A percentile compares a stretch with the other conserved stretches of the same genome.
phyloP scores from a whole-genome alignment of 2,329 filamentous ascomycete genomes.

The Penicillium sp. region DNA sequence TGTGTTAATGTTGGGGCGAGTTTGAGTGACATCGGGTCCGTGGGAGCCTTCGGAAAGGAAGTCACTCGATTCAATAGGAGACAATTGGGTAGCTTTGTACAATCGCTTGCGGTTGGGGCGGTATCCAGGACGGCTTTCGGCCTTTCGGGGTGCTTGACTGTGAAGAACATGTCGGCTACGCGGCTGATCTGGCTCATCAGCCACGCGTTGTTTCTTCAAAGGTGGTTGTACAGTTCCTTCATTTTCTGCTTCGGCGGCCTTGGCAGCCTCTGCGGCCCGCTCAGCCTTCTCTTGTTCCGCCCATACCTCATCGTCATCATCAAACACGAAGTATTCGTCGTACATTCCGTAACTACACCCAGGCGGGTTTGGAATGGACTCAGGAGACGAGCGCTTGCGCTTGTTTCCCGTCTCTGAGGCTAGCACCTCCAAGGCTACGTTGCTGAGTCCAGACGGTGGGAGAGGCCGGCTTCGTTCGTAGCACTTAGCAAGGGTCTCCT shows the following conservation, averaged over 20 bases:
- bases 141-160: not conserved
- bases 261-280: constrained; percentile 6
- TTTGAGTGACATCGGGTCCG: constrained; percentile 9
- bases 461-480: not conserved
- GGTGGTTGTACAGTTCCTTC: not conserved
- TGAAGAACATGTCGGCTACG: constrained; percentile 12
- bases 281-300: constrained; percentile 11
- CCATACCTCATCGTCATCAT: constrained; percentile 34
- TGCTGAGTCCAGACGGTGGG: constrained; percentile 5
- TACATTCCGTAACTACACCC: constrained; percentile 45
- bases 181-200: constrained; percentile 7
- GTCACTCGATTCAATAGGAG: constrained; percentile 31
- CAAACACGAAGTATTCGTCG: constrained; percentile 37
- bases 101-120: constrained; percentile 22
- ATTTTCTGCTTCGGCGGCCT: constrained; percentile 1
- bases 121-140: constrained; percentile 19
- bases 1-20: not conserved
- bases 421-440: constrained; percentile 2
- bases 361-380: constrained; percentile 43
- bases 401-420: constrained; percentile 27
- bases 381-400: constrained; percentile 42
- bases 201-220: constrained; percentile 14
- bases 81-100: constrained; percentile 17
- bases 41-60: constrained; percentile 27
- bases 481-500: constrained; percentile 8